Base-by-base conservation (phyloP, 306 rosid species). In the Parietaria judaica region DNA sequence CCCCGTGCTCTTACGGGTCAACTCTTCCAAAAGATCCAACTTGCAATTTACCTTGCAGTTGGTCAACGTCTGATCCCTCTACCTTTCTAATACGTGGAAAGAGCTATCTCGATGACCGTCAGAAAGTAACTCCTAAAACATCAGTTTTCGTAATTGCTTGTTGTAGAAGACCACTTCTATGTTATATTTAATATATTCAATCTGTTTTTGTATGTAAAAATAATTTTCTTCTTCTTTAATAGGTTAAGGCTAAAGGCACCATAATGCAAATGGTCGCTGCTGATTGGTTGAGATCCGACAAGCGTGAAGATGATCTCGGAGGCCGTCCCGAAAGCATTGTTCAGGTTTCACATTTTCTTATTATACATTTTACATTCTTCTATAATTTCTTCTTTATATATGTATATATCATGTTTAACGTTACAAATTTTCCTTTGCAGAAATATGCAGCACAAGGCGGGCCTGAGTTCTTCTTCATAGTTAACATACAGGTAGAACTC, bases 191-290 rank as follows among this genome's bases (percentile, higher is more conserved):
- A 23, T 23, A 23, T 23, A 23, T 23, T 23, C 31, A 23, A 23
- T 23, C 31, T 23, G 31, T 23, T 23, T 23, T 23, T 23, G 31
- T 23, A 23, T 23, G 31, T 23, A 23, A 23, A 23, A 23, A 23
- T 44, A 36, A 17, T 15, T 50, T 51, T 53, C 14, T 4, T 60
- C 36, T 35, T 46, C 35, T 38, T 67, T 65, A 23, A 36, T 73
- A 89, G 97, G 75, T 84, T 60, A 90, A 90, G 75, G 94, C 94
- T 66, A 74, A 77, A 50, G 78, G 80, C 60, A 82, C 86, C 4
- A 41, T 82, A 76, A 86, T 83, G 94, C 85, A 86, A 79, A 15
- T 90, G 86, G 92, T 84, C 31, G 94, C 88, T 68, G 90, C 83
- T n/a, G 97, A 90, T 68, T 90, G 97, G 97, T 77, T 86, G 44